Evolutionary conservation across 2,329 filamentous ascomycete species (phyloP).

Genomic region (Myriosclerotinia scirpicola): DNA sequence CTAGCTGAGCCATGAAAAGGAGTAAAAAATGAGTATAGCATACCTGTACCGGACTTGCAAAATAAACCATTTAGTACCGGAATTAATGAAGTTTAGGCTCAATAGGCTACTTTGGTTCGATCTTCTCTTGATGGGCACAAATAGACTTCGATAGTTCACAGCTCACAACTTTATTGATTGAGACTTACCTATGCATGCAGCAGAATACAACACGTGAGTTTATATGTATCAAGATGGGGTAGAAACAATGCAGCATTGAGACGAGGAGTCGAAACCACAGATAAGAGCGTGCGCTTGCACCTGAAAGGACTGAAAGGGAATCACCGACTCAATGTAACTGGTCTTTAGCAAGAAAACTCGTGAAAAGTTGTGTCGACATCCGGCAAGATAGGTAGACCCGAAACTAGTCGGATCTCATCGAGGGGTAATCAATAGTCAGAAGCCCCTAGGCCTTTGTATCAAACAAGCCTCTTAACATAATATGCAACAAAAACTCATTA

Average conservation of each 20-base stretch:
- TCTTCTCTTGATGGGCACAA: background rate
- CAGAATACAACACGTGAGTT: background rate
- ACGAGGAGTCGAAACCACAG: background rate
- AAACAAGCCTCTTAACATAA: background rate
- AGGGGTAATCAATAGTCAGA: background rate
- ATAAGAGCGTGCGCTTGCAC: background rate
- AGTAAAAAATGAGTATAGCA: background rate
- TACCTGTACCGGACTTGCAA: conserved; percentile 5
- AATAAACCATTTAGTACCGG: background rate
- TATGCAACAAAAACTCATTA: background rate
- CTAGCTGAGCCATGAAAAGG: background rate
- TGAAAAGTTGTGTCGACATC: background rate
- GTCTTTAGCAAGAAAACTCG: background rate
- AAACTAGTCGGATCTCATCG: background rate
- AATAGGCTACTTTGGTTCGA: background rate
- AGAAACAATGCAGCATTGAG: background rate
- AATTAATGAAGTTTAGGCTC: background rate
- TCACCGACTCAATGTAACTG: background rate
- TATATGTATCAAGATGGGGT: background rate
- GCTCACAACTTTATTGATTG: background rate
- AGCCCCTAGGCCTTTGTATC: too few relatives aligned
- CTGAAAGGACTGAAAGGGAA: background rate
- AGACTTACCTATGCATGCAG: background rate
- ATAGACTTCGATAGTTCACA: background rate
- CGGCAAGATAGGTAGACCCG: background rate